Evolutionary conservation across 352 stramenopile genomes (phyloP).

Genomic region (Halophytophthora batemanensis): DNA sequence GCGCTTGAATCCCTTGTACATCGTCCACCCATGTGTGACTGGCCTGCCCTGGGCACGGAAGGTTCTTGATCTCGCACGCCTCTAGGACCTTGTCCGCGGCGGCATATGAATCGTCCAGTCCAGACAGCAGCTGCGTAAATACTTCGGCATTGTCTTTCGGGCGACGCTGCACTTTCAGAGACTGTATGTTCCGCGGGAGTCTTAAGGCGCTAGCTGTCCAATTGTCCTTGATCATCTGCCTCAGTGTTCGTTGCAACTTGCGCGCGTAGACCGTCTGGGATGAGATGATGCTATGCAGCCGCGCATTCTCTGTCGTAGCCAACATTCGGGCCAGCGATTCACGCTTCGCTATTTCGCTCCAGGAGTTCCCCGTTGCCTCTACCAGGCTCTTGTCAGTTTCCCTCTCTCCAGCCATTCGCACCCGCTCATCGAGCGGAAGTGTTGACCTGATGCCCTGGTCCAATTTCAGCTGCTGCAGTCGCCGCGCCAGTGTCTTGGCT

Average conservation of each 20-base stretch:
- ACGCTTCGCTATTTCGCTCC: constrained; percentile 14
- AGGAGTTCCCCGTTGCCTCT: constrained; percentile 6
- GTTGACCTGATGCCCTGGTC: too few species aligned
- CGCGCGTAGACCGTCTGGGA: constrained; percentile 15
- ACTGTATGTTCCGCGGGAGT: constrained; percentile 2
- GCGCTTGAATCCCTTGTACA: constrained; percentile 10
- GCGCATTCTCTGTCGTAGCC: constrained; percentile 10
- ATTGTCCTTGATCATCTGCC: constrained; percentile 8
- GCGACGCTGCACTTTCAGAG: constrained; percentile 1
- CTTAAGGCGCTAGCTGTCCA: constrained; percentile 6
- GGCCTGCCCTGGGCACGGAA: constrained; percentile 1
- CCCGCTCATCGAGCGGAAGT: too few species aligned
- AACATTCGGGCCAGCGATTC: constrained; percentile 12
- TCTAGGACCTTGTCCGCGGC: constrained; percentile 3
- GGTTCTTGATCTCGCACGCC: not conserved
- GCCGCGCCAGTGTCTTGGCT: too few species aligned
- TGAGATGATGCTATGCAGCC: constrained; percentile 11
- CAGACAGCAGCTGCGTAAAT: constrained; percentile 13
- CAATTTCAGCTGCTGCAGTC: too few species aligned
- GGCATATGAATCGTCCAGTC: constrained; percentile 3
- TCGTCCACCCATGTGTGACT: constrained; percentile 9
- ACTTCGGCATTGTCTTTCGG: constrained; percentile 15
- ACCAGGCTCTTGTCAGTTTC: not conserved
- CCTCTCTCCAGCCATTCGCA: not conserved
- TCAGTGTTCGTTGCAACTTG: constrained; percentile 17